Evolutionary conservation across 441 rosid species (phyloP), one percentile per base, ranked within the genome.

Genomic region (Populus hybrid): DNA sequence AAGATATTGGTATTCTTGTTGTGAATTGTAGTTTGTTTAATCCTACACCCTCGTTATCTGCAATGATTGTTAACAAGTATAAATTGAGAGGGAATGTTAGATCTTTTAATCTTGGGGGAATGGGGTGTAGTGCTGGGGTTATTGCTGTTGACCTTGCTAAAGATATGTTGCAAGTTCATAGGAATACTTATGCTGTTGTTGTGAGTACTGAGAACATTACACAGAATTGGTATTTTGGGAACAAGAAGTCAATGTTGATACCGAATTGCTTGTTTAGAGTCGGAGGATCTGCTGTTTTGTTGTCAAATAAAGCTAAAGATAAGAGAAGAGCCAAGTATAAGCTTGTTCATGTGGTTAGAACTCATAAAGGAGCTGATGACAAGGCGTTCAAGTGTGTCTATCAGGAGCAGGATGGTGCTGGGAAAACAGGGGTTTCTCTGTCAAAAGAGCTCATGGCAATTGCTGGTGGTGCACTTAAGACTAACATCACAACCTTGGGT

Each of bases 101-200:
- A 83, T 90, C 94, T 75, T 87, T 84, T 26, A 94, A 92, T 81
- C 93, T 94, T 79, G 97, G 98, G 35, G 98, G 97, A 1, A 92
- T 94, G 98, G 98, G 98, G 19, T 94, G 98, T 63, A 94, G 98
- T 86, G 98, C 98, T 65, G 98, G 98, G 19, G 97, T 94, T 67
- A 91, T 94, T 67, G 90, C 95, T 23, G 57, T 92, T 74, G 97
- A 90, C 84, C 91, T 89, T 5, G 95, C 97, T 1, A 94, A 94
- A 71, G 95, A 91, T 34, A 78, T 92, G 89, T 65, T 94, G 72
- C 97, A 90, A 83, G 89, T 92, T 81, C 97, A 91, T 79, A 86
- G 95, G 81, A 91, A 91, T 78, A 89, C 97, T 75, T 90, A 83
- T 74, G 98, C 97, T 35, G 88, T 94, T 75, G 98, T 92, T 26